phyloP scores from a whole-genome alignment of 1,284 basidiomycete genomes.

The Tilletia indica region DNA sequence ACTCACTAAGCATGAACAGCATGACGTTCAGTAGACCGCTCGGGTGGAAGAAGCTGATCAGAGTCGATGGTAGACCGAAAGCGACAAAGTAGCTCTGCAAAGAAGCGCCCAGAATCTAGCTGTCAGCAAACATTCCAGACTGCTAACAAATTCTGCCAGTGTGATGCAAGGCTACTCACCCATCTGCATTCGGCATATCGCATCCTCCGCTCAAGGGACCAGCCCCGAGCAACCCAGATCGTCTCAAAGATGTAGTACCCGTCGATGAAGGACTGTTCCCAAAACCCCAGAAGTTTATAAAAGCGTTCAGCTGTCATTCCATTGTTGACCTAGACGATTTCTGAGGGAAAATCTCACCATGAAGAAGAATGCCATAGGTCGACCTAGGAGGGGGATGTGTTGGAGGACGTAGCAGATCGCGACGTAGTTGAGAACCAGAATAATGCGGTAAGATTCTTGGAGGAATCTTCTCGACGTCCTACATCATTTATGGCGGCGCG shows the following conservation, averaged over 20 bases:
- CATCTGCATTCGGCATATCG: conserved; percentile 53
- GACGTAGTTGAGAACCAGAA: conserved; percentile 49
- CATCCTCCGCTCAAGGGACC: conserved; percentile 42
- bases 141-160: too few species aligned
- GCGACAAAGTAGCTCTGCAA: conserved; percentile 46
- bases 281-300: neutral
- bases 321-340: too few species aligned
- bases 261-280: conserved; percentile 37
- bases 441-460: conserved; percentile 42
- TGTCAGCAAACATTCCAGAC: too few species aligned
- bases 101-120: too few species aligned
- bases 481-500: too few species aligned
- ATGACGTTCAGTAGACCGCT: conserved; percentile 52
- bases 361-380: conserved; percentile 42
- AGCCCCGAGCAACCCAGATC: conserved; percentile 49
- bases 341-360: conserved; percentile 37
- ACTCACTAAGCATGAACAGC: conserved; percentile 51
- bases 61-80: conserved; percentile 52
- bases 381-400: conserved; percentile 44
- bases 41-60: conserved; percentile 53
- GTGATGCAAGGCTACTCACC: conserved; percentile 17
- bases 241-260: conserved; percentile 56
- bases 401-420: conserved; percentile 38
- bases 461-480: conserved; percentile 35
- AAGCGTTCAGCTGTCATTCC: neutral